Conservation (phyloP, 768 basidiomycete genomes). For the Vararia minispora region DNA sequence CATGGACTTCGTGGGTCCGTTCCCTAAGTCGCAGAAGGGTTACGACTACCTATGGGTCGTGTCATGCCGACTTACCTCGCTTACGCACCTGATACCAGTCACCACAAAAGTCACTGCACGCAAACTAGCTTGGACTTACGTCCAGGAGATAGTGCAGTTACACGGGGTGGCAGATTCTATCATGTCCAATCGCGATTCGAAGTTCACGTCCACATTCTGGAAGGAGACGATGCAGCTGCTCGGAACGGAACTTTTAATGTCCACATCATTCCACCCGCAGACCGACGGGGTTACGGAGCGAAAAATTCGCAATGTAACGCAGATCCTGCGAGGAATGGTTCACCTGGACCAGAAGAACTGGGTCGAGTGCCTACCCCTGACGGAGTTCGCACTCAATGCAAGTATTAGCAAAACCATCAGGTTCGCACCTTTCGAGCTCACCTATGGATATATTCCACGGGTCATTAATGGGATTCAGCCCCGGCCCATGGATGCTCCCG, state of each 20-base stretch:
- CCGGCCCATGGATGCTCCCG: neutral
- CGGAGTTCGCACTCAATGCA: neutral
- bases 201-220: constrained; percentile 24
- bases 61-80: constrained; percentile 17
- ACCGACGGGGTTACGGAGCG: constrained; percentile 28
- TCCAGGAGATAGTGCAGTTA: constrained; percentile 19
- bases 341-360: constrained; percentile 19
- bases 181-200: constrained; percentile 22
- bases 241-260: constrained; percentile 21
- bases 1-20: too few species aligned
- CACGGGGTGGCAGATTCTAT: constrained; percentile 22
- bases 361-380: constrained; percentile 4
- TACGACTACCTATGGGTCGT: too few species aligned
- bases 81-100: constrained; percentile 24
- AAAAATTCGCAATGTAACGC: constrained; percentile 20
- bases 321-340: constrained; percentile 21
- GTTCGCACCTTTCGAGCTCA: neutral
- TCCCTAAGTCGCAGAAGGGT: too few species aligned
- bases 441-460: neutral
- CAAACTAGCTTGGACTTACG: constrained; percentile 22
- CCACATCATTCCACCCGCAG: constrained; percentile 30
- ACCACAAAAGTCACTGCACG: constrained; percentile 15
- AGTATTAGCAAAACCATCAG: neutral
- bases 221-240: constrained; percentile 7
- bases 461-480: neutral